Base-by-base conservation (phyloP, 1,284 basidiomycete species). In the Cutaneotrichosporon dermatis region DNA sequence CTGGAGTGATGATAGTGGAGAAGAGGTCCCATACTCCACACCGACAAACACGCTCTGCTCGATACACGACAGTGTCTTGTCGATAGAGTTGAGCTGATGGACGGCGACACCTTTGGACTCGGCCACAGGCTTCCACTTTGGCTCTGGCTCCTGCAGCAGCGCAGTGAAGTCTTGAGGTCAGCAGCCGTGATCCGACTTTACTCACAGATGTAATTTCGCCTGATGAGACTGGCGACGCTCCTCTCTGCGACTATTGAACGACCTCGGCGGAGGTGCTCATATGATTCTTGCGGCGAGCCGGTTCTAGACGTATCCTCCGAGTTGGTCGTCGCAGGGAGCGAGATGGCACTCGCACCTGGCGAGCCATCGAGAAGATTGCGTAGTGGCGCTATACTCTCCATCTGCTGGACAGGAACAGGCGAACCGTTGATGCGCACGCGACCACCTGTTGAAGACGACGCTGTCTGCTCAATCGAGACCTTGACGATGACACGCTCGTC, bases 31-130 rank as follows among this genome's bases (percentile, higher is more conserved):
- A 99, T 1, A 99, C 82, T 12, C 90, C 2, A 99, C 87, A 16
- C 95, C 96, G 39, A 99, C 94, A 76, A 99, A 98, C 0, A 94
- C 95, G 95, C 94, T 98, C 94, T 0, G 95, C 95, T 12, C 92
- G 86, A 76, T 93, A 98, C 2, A 99, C 94, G 4, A 97, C 90
- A 99, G 80, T 0, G 95, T 98, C 34, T 92, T 93, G 76, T 99
- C 96, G 62, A 99, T 98, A 0, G 92, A 96, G 75, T 98, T 90
- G 12, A 99, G 85, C 73, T 98, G 94, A 4, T 93, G 94, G 44
- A 99, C 88, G 1, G 91, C 89, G 0, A 96, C 93, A 1, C 94
- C 94, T 43, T 87, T 83, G 34, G 85, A 84, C 69, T 99, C 95
- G 45, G 88, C 87, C 34, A 90, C 86, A 83, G 75, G 71, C 52